Base-by-base conservation (phyloP, 2,329 filamentous ascomycete species). In the Camptophora hylomeconis region DNA sequence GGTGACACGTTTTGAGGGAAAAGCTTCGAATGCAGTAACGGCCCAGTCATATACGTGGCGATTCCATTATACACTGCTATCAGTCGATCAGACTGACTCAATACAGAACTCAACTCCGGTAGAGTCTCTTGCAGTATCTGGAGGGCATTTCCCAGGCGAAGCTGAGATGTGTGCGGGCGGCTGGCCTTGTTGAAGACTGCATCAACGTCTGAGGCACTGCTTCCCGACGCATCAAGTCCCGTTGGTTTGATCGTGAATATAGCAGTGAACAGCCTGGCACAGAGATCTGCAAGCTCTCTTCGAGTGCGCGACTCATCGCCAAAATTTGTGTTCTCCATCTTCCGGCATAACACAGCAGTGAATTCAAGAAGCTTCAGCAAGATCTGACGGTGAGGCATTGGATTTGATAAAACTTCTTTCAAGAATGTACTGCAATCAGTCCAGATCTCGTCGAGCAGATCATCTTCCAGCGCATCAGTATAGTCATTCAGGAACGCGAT, bases 361-460 rank as follows among this genome's bases (percentile, higher is more conserved):
- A 95, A 94, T 44, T 92, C 81, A 8, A 98, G 61, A 24, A 98
- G 60, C 28, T 77, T 75, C 5, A 89, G 81, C 20, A 98, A 57
- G 5, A 86, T 87, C 48, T 94, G 86, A 32, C 89, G 69, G 56
- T 98, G 87, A 3, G 89, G 89, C 46, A 98, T 83, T 1, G 89
- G 92, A 47, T 98, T 98, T 14, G 78, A 75, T 16, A 98, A 65
- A 16, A 98, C 69, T 49, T 98, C 92, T 39, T 75, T 79, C 36
- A 95, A 55, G 52, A 98, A 98, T 0, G 78, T 72, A 46, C 86
- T 83, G 51, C 87, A 98, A 50, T 98, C 87, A 21, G 75, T 68
- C 89, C 89, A 98, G 26, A 98, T 93, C 54, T 98, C 89, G 46
- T 98, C 89, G 69, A 94, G 87, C 10, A 89, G 80, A 58, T 98